phyloP scores from a whole-genome alignment of 805 yeast genomes.

The Naumovozyma castellii region DNA sequence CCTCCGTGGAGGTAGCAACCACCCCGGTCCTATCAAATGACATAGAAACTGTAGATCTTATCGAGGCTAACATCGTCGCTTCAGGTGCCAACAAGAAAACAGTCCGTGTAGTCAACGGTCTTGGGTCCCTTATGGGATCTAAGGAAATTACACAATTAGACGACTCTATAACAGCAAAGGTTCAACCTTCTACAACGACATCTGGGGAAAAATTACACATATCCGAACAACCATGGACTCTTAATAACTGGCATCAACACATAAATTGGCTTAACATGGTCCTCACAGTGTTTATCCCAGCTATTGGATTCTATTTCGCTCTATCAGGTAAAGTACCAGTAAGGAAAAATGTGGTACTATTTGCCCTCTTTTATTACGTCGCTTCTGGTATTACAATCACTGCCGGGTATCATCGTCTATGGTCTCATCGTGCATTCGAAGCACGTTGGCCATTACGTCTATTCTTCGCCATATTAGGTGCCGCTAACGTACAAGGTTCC shows the following conservation, averaged over 20 bases:
- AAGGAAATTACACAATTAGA: slow-evolving; percentile 49
- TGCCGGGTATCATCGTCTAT: slow-evolving; percentile 76
- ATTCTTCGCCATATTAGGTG: slow-evolving; percentile 68
- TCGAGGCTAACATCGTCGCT: slow-evolving; percentile 67
- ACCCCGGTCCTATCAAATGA: background rate
- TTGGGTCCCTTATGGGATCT: slow-evolving; percentile 76
- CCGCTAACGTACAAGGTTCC: slow-evolving; percentile 76
- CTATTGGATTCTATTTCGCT: slow-evolving; percentile 41
- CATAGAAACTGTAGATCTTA: slow-evolving; percentile 42
- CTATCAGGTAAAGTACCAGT: slow-evolving; percentile 37
- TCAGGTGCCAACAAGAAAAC: slow-evolving; percentile 68
- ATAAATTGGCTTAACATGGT: slow-evolving; percentile 69
- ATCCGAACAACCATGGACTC: slow-evolving; percentile 72
- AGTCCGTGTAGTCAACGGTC: slow-evolving; percentile 70
- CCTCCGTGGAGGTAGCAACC: background rate
- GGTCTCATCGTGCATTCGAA: slow-evolving; percentile 66
- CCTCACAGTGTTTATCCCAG: slow-evolving; percentile 54
- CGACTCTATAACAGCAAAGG: slow-evolving; percentile 28
- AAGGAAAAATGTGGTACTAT: slow-evolving; percentile 36
- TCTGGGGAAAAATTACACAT: slow-evolving; percentile 40
- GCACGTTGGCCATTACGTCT: slow-evolving; percentile 53
- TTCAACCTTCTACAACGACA: background rate
- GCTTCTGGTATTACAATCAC: slow-evolving; percentile 69
- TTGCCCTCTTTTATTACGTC: slow-evolving; percentile 44
- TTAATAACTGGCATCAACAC: slow-evolving; percentile 60